Evolutionary conservation across 108 stramenopile genomes (phyloP), one percentile per base, ranked within the genome.

Genomic region (Epipyxis sp.): DNA sequence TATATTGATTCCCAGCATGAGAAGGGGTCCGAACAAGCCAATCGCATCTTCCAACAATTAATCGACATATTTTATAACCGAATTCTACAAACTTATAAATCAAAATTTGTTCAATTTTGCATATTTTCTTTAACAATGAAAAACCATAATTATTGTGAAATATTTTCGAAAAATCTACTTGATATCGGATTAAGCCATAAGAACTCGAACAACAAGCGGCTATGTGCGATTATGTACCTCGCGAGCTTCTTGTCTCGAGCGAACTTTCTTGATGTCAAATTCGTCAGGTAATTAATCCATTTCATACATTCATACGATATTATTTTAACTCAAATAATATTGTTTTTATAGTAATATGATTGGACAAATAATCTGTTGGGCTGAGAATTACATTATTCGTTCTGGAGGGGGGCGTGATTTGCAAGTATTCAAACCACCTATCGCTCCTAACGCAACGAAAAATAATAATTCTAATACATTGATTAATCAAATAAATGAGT

Each of bases 31-130:
- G 40, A 6, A 29, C 30, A 65, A 25, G 61, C 34, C 61, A 37
- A 16, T 32, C 20, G 61, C 13, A 37, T 3, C 6, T 10, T 65
- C 13, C 34, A 65, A 29, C 27, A 45, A 20, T 84, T 89, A 39
- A 74, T 82, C 54, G 77, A 83, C 40, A 82, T 87, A 0, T 94
- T 96, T 85, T 93, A 94, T 43, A 86, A 78, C 40, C 82, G 86
- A 41, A 89, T 96, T 25, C 65, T 96, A 39, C 90, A 90, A 46
- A 95, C 97, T 32, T 91, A 96, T 86, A 89, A 94, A 59, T 92
- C 91, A 65, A 98, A 98, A 79, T 97, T 92, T 86, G 95, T 95
- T 1, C 97, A 96, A 76, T 98, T 95, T 71, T 80, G 90, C 37
- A 85, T 96, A 32, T 91, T 98, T 76, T 87, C 89, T 57, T 71